Evolutionary conservation across 2,329 filamentous ascomycete species (phyloP).

Genomic region (Xylogone sp.): DNA sequence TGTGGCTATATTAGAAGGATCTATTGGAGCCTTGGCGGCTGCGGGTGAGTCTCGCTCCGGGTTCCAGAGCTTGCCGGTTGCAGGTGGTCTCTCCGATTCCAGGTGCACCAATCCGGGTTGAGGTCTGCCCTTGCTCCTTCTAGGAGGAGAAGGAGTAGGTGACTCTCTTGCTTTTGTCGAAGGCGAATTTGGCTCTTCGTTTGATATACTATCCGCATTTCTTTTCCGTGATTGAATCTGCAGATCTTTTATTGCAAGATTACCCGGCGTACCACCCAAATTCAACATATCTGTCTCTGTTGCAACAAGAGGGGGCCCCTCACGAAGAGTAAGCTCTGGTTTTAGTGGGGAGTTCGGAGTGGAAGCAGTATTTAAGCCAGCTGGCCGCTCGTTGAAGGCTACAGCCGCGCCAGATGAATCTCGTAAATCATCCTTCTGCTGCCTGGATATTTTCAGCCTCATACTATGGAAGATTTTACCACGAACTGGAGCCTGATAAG

Average conservation of each 20-base stretch:
- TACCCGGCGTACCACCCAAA: background rate
- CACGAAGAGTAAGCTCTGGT: background rate
- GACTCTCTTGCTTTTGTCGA: constrained; percentile 10
- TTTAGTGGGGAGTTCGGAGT: background rate
- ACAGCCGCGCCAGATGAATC: background rate
- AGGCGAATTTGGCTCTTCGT: constrained; percentile 12
- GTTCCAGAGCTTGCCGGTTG: constrained; percentile 20
- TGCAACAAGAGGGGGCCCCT: background rate
- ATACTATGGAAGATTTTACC: background rate
- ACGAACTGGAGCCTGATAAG: background rate
- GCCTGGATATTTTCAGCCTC: background rate
- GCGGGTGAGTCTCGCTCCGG: constrained; percentile 16
- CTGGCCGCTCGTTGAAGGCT: background rate
- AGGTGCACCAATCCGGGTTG: constrained; percentile 4
- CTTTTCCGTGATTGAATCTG: constrained; percentile 14
- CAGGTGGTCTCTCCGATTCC: constrained; percentile 9
- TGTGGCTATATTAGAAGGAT: constrained; percentile 23
- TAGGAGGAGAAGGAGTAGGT: background rate
- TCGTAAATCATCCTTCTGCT: background rate
- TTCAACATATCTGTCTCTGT: background rate
- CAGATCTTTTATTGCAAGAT: no score
- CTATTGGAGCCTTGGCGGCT: constrained; percentile 15
- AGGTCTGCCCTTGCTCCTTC: background rate
- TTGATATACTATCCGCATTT: constrained; percentile 8
- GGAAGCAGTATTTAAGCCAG: background rate